Base-by-base conservation (phyloP, 1,284 basidiomycete species). In the Albatrellus sp. region DNA sequence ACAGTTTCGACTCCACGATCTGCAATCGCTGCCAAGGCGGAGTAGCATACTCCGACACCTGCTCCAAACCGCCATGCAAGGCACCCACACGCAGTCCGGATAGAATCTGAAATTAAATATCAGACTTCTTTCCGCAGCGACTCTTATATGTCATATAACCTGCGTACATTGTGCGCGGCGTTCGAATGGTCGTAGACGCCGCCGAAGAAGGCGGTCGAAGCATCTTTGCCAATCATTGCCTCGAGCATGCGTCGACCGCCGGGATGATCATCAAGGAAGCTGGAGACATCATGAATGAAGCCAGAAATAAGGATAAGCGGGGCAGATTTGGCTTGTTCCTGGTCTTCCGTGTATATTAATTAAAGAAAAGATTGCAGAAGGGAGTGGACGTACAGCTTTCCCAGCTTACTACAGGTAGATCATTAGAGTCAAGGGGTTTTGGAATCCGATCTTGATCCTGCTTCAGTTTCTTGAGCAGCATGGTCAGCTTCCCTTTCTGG, bases 31-130 rank as follows among this genome's bases (percentile, higher is more conserved):
- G 19, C 46, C 46, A 48, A 7, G 46, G 46, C 3, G 46, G 43
- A 12, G 30, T 37, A 29, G 37, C 46, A 17, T 11, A 16, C 11
- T 48, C 40, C 16, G 40, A 40, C 1, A 46, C 40, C 14, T 45
- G 44, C 61, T 84, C 77, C 55, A 80, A 70, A 28, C 86, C 86
- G 24, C 83, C 86, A 46, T 75, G 72, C 45, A 90, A 68, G 43
- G 85, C 72, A 52, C 84, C 88, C 44, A 88, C 80, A 30, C 88
- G 75, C 79, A 87, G 81, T 79, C 86, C 87, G 8, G 85, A 73
- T 42, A 91, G 71, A 37, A 90, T 65, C 79, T 79, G 45, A 32
- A 24, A 34, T 35, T 24, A 28, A 31, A 12, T 33, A 19, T 40
- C 12, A 19, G 11, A 11, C 13, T 20, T 11, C n/a, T 36, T 8